A percentile compares a stretch with the other conserved stretches of the same genome.
Evolutionary conservation across 2,329 filamentous ascomycete species (phyloP).

Genomic region (Ascocoryne sarcoides): DNA sequence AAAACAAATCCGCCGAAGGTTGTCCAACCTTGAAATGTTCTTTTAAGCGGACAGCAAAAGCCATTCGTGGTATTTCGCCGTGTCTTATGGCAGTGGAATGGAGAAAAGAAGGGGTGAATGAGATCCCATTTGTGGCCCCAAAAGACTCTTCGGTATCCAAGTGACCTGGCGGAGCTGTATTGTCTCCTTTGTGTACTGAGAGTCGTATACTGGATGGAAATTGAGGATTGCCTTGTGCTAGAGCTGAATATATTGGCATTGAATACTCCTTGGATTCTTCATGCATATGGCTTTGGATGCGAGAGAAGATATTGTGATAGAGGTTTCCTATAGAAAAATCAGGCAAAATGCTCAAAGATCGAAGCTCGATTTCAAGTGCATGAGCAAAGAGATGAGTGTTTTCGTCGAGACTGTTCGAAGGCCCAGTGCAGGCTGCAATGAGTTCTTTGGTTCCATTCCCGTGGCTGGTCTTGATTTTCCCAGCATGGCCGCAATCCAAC

Average conservation of each 20-base stretch:
- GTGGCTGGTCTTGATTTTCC: conserved; percentile 1
- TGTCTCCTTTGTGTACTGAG: conserved; percentile 3
- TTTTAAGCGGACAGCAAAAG: conserved; percentile 16
- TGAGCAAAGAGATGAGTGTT: conserved; percentile 8
- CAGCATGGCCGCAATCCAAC: conserved; percentile 14
- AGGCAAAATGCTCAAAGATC: conserved; percentile 14
- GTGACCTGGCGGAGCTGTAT: not conserved
- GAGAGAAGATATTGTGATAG: conserved; percentile 18
- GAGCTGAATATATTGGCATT: conserved; percentile 11
- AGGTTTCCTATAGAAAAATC: conserved; percentile 19
- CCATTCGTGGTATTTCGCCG: conserved; percentile 14
- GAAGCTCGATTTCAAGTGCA: conserved; percentile 13
- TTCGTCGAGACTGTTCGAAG: not conserved
- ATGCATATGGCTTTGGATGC: conserved; percentile 9
- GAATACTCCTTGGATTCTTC: conserved; percentile 7
- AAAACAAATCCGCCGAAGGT: conserved; percentile 14
- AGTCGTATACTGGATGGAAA: conserved; percentile 18
- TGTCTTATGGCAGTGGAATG: conserved; percentile 9
- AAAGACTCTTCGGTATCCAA: conserved; percentile 1
- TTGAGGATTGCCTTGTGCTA: conserved; percentile 9
- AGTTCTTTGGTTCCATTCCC: conserved; percentile 15
- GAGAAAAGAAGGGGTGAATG: conserved; percentile 12
- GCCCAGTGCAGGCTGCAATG: conserved; percentile 12
- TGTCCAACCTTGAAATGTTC: conserved; percentile 11
- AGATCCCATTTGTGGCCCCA: conserved; percentile 5